Evolutionary conservation across 257 asterid species (phyloP).

Genomic region (Leonotis leonurus): DNA sequence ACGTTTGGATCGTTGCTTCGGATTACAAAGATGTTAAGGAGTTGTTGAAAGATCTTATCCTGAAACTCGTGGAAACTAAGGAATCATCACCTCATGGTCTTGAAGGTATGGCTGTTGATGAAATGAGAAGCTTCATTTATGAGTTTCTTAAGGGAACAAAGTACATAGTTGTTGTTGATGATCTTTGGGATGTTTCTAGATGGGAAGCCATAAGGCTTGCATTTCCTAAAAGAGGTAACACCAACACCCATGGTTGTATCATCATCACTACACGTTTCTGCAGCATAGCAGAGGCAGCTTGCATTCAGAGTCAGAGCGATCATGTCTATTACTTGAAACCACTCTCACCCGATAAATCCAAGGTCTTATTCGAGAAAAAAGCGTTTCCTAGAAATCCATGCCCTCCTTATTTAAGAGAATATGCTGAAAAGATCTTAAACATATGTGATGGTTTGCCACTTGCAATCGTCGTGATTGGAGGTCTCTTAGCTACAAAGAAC

Average conservation of each 20-base stretch:
- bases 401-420: background rate
- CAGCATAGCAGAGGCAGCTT: background rate
- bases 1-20: too few relatives aligned
- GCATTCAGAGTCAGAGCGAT: background rate
- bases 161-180: too few relatives aligned
- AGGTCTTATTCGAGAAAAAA: background rate
- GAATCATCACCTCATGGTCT: background rate
- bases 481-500: slow-evolving; percentile 14
- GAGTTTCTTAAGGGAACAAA: background rate
- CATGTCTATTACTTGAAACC: slow-evolving; percentile 5
- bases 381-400: slow-evolving; percentile 6
- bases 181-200: background rate
- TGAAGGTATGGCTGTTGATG: background rate
- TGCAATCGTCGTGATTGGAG: slow-evolving; percentile 15
- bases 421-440: background rate
- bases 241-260: too few relatives aligned
- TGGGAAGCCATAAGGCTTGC: slow-evolving; percentile 6
- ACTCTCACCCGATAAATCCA: background rate
- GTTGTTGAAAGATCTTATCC: too few relatives aligned
- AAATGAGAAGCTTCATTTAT: slow-evolving; percentile 1
- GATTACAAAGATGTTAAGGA: too few relatives aligned
- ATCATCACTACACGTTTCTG: too few relatives aligned
- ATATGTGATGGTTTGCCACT: slow-evolving; percentile 14
- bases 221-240: background rate
- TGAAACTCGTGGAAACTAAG: too few relatives aligned